phyloP scores from a whole-genome alignment of 345 rosid species.

The Syzygium oleosum region DNA sequence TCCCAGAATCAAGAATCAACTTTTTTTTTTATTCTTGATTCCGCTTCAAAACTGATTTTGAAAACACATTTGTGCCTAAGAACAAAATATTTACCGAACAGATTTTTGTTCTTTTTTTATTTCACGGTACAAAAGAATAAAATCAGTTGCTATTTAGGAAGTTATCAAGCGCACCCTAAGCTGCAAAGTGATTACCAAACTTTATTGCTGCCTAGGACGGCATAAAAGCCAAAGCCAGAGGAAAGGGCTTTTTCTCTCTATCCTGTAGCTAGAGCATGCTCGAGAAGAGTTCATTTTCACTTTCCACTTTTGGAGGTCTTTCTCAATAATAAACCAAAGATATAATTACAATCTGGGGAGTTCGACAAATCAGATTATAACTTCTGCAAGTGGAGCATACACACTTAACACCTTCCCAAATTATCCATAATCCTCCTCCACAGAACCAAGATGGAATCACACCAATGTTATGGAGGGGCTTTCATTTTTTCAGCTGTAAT shows the following conservation, averaged over 20 bases:
- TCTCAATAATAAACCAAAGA: not conserved
- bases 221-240: not conserved
- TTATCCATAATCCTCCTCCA: not conserved
- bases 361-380: not conserved
- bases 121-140: no score
- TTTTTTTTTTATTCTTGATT: no score
- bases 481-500: not conserved
- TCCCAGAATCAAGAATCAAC: no score
- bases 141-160: no score
- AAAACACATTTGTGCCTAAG: no score
- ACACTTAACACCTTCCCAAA: not conserved
- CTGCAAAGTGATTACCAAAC: not conserved
- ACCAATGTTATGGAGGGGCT: not conserved
- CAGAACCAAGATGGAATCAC: not conserved
- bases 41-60: no score
- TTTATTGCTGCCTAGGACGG: not conserved
- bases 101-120: no score
- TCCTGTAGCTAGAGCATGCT: not conserved
- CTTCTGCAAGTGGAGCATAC: not conserved
- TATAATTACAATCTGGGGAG: not conserved
- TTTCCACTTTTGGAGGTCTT: not conserved
- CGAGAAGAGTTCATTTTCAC: not conserved
- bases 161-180: not conserved
- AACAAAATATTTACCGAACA: no score
- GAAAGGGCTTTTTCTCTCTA: not conserved